Evolutionary conservation across 1,139 yeast genomes (phyloP).

Genomic region (Yamadazyma blattariae): DNA sequence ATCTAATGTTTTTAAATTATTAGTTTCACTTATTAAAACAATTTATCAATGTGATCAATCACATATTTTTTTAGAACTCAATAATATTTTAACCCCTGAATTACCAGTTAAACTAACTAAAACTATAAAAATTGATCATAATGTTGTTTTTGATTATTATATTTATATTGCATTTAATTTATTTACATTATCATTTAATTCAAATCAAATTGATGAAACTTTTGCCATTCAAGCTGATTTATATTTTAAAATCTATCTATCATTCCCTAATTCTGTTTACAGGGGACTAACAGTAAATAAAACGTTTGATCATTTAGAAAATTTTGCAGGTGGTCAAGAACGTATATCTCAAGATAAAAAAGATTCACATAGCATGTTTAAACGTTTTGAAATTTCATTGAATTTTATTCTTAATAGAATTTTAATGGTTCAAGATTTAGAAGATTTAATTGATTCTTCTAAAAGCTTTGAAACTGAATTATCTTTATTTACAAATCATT

Average conservation of each 20-base stretch:
- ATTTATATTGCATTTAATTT: slow-evolving; percentile 32
- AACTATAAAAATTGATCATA: slow-evolving; percentile 15
- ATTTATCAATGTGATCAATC: slow-evolving; percentile 5
- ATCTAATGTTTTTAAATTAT: background rate
- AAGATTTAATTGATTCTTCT: slow-evolving; percentile 20
- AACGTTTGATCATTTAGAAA: slow-evolving; percentile 1
- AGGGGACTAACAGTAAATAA: background rate
- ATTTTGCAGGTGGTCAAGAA: background rate
- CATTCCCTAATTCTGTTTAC: slow-evolving; percentile 7
- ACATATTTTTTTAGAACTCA: background rate
- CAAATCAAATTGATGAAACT: slow-evolving; percentile 2
- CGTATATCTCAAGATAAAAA: too few relatives aligned
- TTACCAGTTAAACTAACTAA: slow-evolving; percentile 21
- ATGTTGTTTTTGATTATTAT: slow-evolving; percentile 25
- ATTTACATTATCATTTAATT: slow-evolving; percentile 18
- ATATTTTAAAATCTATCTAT: slow-evolving; percentile 20
- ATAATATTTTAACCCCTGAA: slow-evolving; percentile 14
- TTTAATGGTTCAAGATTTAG: slow-evolving; percentile 19
- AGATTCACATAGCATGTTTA: slow-evolving; percentile 6
- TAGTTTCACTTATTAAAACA: slow-evolving; percentile 1
- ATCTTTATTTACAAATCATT: background rate
- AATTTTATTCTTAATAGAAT: slow-evolving; percentile 28
- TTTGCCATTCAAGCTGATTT: slow-evolving; percentile 22
- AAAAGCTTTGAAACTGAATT: slow-evolving; percentile 20
- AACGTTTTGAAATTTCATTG: slow-evolving; percentile 35